phyloP scores from a whole-genome alignment of 73 alveolate species.

The Blepharisma stoltei region DNA sequence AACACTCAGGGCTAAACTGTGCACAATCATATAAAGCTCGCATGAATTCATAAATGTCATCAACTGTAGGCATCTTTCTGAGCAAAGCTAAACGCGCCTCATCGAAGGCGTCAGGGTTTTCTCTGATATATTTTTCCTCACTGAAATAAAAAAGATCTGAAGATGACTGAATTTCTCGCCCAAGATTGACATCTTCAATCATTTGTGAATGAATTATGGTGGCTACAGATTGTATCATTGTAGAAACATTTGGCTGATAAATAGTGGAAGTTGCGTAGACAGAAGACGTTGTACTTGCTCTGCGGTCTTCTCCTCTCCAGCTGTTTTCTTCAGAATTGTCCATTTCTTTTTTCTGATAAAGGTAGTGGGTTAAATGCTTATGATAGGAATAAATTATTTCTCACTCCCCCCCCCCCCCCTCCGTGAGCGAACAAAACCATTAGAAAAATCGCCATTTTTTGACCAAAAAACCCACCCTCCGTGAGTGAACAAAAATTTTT shows the following conservation, averaged over 20 bases:
- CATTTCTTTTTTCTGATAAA: not conserved
- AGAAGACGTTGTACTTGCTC: slow-evolving; percentile 49
- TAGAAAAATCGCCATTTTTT: too few relatives aligned
- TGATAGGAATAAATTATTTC: too few relatives aligned
- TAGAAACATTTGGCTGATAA: slow-evolving; percentile 88
- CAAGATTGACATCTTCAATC: slow-evolving; percentile 85
- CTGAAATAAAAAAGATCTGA: slow-evolving; percentile 92
- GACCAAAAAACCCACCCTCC: too few relatives aligned
- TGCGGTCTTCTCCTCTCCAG: slow-evolving; percentile 39
- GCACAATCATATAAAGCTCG: slow-evolving; percentile 97
- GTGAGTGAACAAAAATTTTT: too few relatives aligned
- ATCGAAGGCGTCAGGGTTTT: slow-evolving; percentile 93
- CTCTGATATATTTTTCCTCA: slow-evolving; percentile 95
- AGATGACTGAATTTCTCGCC: slow-evolving; percentile 79
- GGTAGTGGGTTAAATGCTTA: too few relatives aligned
- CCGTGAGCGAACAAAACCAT: too few relatives aligned
- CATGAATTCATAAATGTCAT: slow-evolving; percentile 93
- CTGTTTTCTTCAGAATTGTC: slow-evolving; percentile 26
- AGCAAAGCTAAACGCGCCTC: slow-evolving; percentile 76
- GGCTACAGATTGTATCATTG: slow-evolving; percentile 89
- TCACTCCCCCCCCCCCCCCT: too few relatives aligned
- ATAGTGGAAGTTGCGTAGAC: slow-evolving; percentile 67
- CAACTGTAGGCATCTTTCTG: slow-evolving; percentile 93
- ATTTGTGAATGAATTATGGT: slow-evolving; percentile 91
- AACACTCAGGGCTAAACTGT: slow-evolving; percentile 91